A percentile compares a stretch with the other conserved stretches of the same genome.
Evolutionary conservation across 2,329 filamentous ascomycete species (phyloP).

Genomic region (Ilyonectria sp.): DNA sequence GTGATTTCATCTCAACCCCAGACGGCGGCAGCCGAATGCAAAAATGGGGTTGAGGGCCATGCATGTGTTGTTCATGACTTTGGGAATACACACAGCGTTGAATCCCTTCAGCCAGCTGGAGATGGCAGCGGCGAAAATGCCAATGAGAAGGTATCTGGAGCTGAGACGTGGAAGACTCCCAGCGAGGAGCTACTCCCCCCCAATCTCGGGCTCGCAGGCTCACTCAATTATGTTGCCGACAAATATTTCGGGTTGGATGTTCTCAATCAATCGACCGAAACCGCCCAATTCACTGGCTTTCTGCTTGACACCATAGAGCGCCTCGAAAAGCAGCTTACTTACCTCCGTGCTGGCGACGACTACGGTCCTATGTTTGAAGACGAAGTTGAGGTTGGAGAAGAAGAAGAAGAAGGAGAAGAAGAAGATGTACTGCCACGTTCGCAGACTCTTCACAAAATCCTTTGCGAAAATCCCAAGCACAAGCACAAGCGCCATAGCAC

Average conservation of each 20-base stretch:
- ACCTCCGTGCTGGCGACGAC: not conserved
- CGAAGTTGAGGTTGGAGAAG: not conserved
- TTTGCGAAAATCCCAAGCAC: not conserved
- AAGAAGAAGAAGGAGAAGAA: not conserved
- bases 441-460: not conserved
- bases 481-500: not conserved
- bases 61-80: too few species aligned
- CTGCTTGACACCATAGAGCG: not conserved
- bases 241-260: not conserved
- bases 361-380: not conserved
- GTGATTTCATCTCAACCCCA: too few species aligned
- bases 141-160: too few species aligned
- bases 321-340: not conserved
- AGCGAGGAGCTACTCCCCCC: not conserved
- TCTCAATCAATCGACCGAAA: not conserved
- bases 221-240: not conserved
- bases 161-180: not conserved
- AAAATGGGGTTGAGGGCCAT: too few species aligned
- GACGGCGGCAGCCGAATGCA: too few species aligned
- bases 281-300: not conserved
- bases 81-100: too few species aligned
- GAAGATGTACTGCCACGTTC: not conserved
- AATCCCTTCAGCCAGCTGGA: too few species aligned
- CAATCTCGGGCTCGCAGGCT: not conserved
- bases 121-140: too few species aligned